Evolutionary conservation across 495 filamentous ascomycete genomes (phyloP).

Genomic region (Hypoxylon lienhwacheense): DNA sequence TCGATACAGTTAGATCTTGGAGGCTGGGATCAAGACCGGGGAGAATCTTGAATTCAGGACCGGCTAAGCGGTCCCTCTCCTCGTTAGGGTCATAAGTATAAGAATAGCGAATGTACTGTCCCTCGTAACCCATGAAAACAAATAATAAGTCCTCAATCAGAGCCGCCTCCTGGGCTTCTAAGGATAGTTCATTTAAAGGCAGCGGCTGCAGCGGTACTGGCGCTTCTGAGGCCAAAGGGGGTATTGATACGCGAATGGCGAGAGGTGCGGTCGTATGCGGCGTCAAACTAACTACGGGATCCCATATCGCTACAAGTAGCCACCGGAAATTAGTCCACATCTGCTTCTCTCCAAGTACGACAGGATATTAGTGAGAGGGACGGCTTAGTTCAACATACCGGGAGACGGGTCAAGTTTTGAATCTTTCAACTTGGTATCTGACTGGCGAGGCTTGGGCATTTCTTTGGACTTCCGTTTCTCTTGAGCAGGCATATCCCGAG

Average conservation of each 20-base stretch:
- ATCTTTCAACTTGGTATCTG: conserved; percentile 49
- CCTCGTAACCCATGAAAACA: conserved; percentile 98
- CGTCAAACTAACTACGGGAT: conserved; percentile 76
- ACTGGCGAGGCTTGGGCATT: conserved; percentile 48
- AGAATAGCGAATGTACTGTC: conserved; percentile 88
- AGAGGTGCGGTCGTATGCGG: conserved; percentile 87
- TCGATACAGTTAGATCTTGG: conserved; percentile 79
- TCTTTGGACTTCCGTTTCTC: conserved; percentile 40
- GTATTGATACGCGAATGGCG: conserved; percentile 80
- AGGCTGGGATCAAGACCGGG: conserved; percentile 88
- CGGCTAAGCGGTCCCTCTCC: conserved; percentile 83
- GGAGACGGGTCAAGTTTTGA: conserved; percentile 45
- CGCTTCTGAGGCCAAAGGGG: conserved; percentile 71
- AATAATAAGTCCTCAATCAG: conserved; percentile 90
- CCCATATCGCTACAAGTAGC: conserved; percentile 57
- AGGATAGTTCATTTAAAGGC: conserved; percentile 69
- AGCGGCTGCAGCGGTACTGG: conserved; percentile 72
- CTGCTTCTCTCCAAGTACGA: background rate
- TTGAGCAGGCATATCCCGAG: conserved; percentile 41
- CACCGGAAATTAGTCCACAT: conserved; percentile 17
- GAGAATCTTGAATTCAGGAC: conserved; percentile 76
- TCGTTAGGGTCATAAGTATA: conserved; percentile 76
- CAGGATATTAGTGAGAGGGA: background rate
- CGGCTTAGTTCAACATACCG: no score
- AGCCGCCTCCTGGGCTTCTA: conserved; percentile 79